Percentiles rank a stretch among this genome's conserved stretches.
Conservation (phyloP, 345 rosid genomes). For the Pugionium cornutum region DNA sequence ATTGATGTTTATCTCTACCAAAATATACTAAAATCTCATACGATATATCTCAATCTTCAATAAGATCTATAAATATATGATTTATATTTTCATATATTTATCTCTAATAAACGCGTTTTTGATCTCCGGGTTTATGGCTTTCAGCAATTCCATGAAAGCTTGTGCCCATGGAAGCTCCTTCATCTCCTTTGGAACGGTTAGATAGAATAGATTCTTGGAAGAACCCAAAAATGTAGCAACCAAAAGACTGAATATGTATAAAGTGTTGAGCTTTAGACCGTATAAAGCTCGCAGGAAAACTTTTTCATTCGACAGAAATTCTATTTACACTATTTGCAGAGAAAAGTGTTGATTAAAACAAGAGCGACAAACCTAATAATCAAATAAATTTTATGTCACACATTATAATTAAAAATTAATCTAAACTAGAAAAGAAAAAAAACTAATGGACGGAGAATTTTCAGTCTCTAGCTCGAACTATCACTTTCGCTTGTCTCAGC, state of each 20-base stretch:
- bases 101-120: slow-evolving; percentile 30
- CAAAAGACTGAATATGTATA: slow-evolving; percentile 60
- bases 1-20: too few species aligned
- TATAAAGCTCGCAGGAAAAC: slow-evolving; percentile 65
- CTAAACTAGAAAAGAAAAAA: not conserved
- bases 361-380: not conserved
- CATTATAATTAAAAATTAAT: slow-evolving; percentile 6
- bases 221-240: slow-evolving; percentile 69
- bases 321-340: not conserved
- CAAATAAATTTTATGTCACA: slow-evolving; percentile 5
- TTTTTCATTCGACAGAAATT: slow-evolving; percentile 35
- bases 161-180: slow-evolving; percentile 56
- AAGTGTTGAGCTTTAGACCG: slow-evolving; percentile 37
- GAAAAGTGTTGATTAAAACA: not conserved
- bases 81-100: too few species aligned
- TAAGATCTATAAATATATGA: too few species aligned
- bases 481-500: slow-evolving; percentile 34
- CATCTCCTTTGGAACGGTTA: slow-evolving; percentile 43
- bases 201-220: slow-evolving; percentile 46
- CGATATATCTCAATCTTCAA: too few species aligned
- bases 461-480: slow-evolving; percentile 14
- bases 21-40: too few species aligned
- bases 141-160: slow-evolving; percentile 58
- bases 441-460: not conserved
- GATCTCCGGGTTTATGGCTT: slow-evolving; percentile 47